phyloP scores from a whole-genome alignment of 2,329 filamentous ascomycete genomes.

The Dactylonectria macrodidyma region DNA sequence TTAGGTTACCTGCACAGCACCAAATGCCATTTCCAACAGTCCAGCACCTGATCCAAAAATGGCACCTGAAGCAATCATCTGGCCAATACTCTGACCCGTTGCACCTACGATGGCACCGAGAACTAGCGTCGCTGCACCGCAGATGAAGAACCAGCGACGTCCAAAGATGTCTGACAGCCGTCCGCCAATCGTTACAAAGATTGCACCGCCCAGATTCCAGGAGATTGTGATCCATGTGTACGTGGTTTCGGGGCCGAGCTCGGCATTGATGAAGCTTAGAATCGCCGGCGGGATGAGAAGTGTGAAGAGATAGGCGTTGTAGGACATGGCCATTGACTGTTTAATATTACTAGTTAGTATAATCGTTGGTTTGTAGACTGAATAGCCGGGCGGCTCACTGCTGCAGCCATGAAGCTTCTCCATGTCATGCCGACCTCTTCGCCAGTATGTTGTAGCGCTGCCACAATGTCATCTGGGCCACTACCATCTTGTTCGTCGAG shows the following conservation, averaged over 20 bases:
- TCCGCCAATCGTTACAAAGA: conserved; percentile 53
- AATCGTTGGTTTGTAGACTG: not conserved
- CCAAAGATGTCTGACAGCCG: conserved; percentile 59
- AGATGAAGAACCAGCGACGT: conserved; percentile 55
- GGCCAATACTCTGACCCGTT: conserved; percentile 54
- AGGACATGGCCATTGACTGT: conserved; percentile 25
- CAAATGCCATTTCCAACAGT: conserved; percentile 58
- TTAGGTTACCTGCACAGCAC: conserved; percentile 38
- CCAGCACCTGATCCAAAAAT: conserved; percentile 58
- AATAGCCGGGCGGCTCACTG: not conserved
- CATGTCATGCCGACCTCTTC: conserved; percentile 32
- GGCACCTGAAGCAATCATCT: conserved; percentile 58
- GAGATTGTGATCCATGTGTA: conserved; percentile 55
- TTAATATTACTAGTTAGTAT: not conserved
- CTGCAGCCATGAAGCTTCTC: conserved; percentile 29
- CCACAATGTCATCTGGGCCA: conserved; percentile 19
- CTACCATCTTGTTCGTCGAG: not conserved
- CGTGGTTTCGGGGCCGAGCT: conserved; percentile 52
- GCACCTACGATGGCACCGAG: conserved; percentile 57
- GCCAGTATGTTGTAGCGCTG: conserved; percentile 26
- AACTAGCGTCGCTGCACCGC: conserved; percentile 52
- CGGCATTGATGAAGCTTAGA: conserved; percentile 53
- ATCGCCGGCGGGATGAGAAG: conserved; percentile 53
- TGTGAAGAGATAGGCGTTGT: conserved; percentile 54
- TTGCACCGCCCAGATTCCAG: conserved; percentile 51